Percentiles rank a stretch among this genome's conserved stretches.
Conservation (phyloP, 2,329 filamentous ascomycete genomes). For the Fusarium guadeloupense region DNA sequence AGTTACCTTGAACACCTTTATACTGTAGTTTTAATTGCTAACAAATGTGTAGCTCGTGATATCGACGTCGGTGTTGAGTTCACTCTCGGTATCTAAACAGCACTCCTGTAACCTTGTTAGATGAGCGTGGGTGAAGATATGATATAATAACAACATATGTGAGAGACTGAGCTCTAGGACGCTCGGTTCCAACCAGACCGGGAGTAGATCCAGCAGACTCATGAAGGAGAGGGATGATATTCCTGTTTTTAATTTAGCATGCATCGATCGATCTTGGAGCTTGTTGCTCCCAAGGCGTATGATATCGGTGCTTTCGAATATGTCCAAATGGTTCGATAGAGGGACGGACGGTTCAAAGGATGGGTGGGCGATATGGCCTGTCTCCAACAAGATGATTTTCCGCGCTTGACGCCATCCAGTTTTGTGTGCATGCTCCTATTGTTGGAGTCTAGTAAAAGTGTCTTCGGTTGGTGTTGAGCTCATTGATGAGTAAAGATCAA, state of each 20-base stretch:
- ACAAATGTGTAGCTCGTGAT: slow-evolving; percentile 73
- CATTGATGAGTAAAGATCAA: background rate
- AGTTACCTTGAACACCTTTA: slow-evolving; percentile 50
- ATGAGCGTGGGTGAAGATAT: slow-evolving; percentile 30
- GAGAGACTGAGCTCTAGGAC: slow-evolving; percentile 33
- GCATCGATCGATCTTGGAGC: slow-evolving; percentile 39
- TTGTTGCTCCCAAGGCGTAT: slow-evolving; percentile 30
- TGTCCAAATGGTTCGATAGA: slow-evolving; percentile 38
- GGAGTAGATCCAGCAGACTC: slow-evolving; percentile 26
- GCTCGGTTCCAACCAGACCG: slow-evolving; percentile 25
- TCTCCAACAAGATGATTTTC: slow-evolving; percentile 43
- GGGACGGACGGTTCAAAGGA: slow-evolving; percentile 39
- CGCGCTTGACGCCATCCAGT: slow-evolving; percentile 11
- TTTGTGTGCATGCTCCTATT: background rate
- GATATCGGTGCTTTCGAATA: slow-evolving; percentile 36
- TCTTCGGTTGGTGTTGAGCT: background rate
- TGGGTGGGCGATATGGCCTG: slow-evolving; percentile 38
- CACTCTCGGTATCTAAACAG: slow-evolving; percentile 84
- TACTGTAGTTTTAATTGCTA: slow-evolving; percentile 26
- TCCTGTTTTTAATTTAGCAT: slow-evolving; percentile 45
- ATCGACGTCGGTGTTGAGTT: slow-evolving; percentile 98
- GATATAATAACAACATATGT: slow-evolving; percentile 44
- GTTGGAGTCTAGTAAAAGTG: background rate
- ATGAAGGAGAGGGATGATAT: slow-evolving; percentile 32
- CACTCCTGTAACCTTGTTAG: slow-evolving; percentile 14